Evolutionary conservation across 345 rosid genomes (phyloP).

Genomic region (Hirschfeldia incana): DNA sequence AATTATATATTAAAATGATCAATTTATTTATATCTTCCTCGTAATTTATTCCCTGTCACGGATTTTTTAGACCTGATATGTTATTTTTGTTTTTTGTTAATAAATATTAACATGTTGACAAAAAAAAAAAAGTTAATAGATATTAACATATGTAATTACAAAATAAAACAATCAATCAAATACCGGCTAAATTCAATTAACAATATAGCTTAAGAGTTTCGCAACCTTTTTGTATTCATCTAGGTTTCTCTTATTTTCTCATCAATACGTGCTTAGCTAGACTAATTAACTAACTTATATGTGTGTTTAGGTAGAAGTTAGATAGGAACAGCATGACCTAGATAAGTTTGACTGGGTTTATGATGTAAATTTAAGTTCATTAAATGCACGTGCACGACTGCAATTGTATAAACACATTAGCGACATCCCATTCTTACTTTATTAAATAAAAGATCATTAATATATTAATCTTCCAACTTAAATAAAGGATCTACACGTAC

Average conservation of each 20-base stretch:
- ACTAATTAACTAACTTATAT: background rate
- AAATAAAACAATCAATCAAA: background rate
- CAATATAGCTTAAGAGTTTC: background rate
- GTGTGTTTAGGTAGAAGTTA: conserved; percentile 30
- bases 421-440: background rate
- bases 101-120: too few relatives aligned
- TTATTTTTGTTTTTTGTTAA: background rate
- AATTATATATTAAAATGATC: background rate
- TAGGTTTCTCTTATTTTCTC: background rate
- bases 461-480: background rate
- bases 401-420: conserved; percentile 5
- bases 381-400: conserved; percentile 27
- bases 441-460: background rate
- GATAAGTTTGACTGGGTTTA: background rate
- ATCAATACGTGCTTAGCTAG: background rate
- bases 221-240: background rate
- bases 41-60: background rate
- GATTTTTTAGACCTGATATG: conserved; percentile 9
- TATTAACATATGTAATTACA: background rate
- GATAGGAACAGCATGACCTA: conserved; percentile 8
- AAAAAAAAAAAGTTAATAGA: background rate
- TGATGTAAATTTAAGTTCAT: conserved; percentile 2
- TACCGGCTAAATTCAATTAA: background rate
- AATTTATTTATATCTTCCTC: background rate
- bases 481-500: background rate